Conservation (phyloP, 345 rosid species). For the Citrus mangshanensis region DNA sequence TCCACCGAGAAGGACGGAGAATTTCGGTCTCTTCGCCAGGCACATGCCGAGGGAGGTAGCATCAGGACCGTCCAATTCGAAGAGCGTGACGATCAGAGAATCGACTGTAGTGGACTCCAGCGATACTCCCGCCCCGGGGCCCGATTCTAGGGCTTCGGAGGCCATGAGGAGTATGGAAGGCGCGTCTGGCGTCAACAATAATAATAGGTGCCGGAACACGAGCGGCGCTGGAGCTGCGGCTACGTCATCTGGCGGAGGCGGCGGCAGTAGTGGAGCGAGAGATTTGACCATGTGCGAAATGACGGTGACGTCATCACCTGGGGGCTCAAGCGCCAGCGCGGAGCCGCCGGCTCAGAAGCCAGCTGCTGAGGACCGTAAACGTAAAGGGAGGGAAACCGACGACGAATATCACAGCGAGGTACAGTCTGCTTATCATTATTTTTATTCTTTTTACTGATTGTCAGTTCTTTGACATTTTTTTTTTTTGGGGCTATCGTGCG, state of each 20-base stretch:
- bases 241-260: constrained; percentile 21
- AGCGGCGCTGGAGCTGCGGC: constrained; percentile 25
- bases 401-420: constrained; percentile 73
- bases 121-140: constrained; percentile 37
- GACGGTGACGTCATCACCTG: constrained; percentile 48
- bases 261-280: constrained; percentile 21
- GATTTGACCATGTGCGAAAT: constrained; percentile 35
- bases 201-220: constrained; percentile 24
- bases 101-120: constrained; percentile 63
- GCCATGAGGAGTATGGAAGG: constrained; percentile 24
- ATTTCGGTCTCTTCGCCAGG: constrained; percentile 62
- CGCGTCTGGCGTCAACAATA: constrained; percentile 29
- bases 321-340: constrained; percentile 53
- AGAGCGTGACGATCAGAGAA: constrained; percentile 41
- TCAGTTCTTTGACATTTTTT: not conserved
- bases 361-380: constrained; percentile 55
- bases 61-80: constrained; percentile 48
- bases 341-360: constrained; percentile 39
- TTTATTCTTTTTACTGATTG: not conserved
- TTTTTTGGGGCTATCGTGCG: constrained; percentile 18
- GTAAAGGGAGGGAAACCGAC: constrained; percentile 60
- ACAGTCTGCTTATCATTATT: constrained; percentile 9
- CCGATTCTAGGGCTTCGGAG: constrained; percentile 37
- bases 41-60: constrained; percentile 30
- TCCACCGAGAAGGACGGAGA: constrained; percentile 33